Conservation (phyloP, 345 rosid genomes). For the Citrus reticulata region DNA sequence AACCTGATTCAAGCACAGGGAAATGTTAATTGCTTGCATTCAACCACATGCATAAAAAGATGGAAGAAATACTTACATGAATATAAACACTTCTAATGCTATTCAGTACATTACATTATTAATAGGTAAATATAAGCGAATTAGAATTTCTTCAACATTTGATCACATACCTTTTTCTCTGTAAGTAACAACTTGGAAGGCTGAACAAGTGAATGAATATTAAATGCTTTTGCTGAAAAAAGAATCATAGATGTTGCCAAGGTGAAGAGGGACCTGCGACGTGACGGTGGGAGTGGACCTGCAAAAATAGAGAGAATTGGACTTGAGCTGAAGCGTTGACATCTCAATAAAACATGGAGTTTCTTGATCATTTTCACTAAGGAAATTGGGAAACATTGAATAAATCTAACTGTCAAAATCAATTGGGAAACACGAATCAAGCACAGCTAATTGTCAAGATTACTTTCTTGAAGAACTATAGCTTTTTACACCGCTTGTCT, state of each 20-base stretch:
- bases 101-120: neutral
- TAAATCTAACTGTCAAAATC: neutral
- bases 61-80: neutral
- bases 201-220: slow-evolving; percentile 53
- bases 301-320: slow-evolving; percentile 22
- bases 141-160: neutral
- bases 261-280: slow-evolving; percentile 77
- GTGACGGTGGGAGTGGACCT: slow-evolving; percentile 80
- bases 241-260: slow-evolving; percentile 86
- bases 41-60: neutral
- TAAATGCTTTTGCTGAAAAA: slow-evolving; percentile 73
- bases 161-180: slow-evolving; percentile 51
- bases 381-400: neutral
- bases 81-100: neutral
- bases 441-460: neutral
- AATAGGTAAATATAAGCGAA: neutral
- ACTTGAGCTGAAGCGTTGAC: slow-evolving; percentile 2
- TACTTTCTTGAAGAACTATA: neutral
- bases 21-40: neutral
- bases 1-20: slow-evolving; percentile 44
- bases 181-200: slow-evolving; percentile 49
- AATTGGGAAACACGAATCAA: slow-evolving; percentile 1
- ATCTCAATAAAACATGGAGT: neutral
- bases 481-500: neutral
- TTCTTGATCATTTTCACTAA: neutral